Conservation (phyloP, 1,139 yeast genomes). For the Arxiozyma telluris region DNA sequence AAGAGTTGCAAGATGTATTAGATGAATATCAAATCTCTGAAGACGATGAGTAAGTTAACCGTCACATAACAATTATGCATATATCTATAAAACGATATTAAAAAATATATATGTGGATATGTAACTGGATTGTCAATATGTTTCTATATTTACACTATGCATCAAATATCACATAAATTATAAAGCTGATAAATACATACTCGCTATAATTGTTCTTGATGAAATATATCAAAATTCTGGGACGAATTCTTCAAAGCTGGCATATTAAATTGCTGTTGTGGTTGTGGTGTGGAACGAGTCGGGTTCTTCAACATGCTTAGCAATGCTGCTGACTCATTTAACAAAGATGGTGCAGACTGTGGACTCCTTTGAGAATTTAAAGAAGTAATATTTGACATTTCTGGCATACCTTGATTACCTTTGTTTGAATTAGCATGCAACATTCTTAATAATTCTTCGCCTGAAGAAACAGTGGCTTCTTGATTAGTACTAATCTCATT, state of each 20-base stretch:
- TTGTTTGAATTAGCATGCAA: slow-evolving; percentile 5
- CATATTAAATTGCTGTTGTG: not conserved
- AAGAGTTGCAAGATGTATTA: slow-evolving; percentile 34
- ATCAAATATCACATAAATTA: not conserved
- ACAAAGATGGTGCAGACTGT: not conserved
- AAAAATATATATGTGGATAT: not conserved
- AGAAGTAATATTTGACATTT: not conserved
- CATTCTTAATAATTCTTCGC: slow-evolving; percentile 7
- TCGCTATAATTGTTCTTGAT: slow-evolving; percentile 4
- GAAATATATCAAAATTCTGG: slow-evolving; percentile 22
- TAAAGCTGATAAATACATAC: not conserved
- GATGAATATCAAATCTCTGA: slow-evolving; percentile 45
- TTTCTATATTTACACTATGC: not conserved
- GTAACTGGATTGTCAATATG: too few relatives aligned
- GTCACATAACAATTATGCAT: not conserved
- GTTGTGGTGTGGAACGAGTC: not conserved
- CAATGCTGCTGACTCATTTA: slow-evolving; percentile 1
- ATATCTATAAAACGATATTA: too few relatives aligned
- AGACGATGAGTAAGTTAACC: slow-evolving; percentile 22
- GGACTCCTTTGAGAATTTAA: not conserved
- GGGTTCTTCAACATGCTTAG: slow-evolving; percentile 4
- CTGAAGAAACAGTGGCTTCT: not conserved
- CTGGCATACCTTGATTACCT: not conserved
- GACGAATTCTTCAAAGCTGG: slow-evolving; percentile 2
- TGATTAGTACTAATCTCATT: not conserved